Conservation (phyloP, 768 basidiomycete species). For the Tricholoma flavovirens region DNA sequence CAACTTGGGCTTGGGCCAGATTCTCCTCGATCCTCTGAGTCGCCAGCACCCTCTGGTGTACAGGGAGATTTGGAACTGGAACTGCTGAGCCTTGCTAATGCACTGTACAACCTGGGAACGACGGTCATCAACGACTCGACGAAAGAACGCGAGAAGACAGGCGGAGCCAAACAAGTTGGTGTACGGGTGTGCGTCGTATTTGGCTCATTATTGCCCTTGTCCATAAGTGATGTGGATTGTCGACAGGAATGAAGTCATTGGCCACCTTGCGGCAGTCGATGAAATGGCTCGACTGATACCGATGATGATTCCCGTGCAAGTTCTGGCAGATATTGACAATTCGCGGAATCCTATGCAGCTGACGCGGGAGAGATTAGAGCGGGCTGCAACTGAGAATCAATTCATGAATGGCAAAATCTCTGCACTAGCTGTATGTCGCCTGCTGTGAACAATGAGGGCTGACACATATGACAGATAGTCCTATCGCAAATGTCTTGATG, state of each 20-base stretch:
- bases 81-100: slow-evolving; percentile 68
- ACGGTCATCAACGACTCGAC: slow-evolving; percentile 81
- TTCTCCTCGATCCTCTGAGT: slow-evolving; percentile 70
- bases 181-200: slow-evolving; percentile 52
- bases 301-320: slow-evolving; percentile 70
- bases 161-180: slow-evolving; percentile 73
- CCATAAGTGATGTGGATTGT: slow-evolving; percentile 3
- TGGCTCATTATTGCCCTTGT: background rate
- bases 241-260: slow-evolving; percentile 67
- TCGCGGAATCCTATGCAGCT: slow-evolving; percentile 77
- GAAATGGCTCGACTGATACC: slow-evolving; percentile 56
- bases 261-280: slow-evolving; percentile 61
- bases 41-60: slow-evolving; percentile 58
- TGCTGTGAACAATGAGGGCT: slow-evolving; percentile 4
- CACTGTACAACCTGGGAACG: slow-evolving; percentile 75
- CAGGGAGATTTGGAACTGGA: slow-evolving; percentile 78
- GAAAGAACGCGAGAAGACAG: slow-evolving; percentile 69
- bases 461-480: slow-evolving; percentile 38
- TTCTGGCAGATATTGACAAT: slow-evolving; percentile 74
- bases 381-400: slow-evolving; percentile 84
- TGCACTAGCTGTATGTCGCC: slow-evolving; percentile 57
- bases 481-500: slow-evolving; percentile 61
- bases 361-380: slow-evolving; percentile 74
- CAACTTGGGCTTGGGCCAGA: slow-evolving; percentile 40
- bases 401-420: slow-evolving; percentile 88